Conservation (phyloP, 768 basidiomycete genomes). For the Hericium alpestre region DNA sequence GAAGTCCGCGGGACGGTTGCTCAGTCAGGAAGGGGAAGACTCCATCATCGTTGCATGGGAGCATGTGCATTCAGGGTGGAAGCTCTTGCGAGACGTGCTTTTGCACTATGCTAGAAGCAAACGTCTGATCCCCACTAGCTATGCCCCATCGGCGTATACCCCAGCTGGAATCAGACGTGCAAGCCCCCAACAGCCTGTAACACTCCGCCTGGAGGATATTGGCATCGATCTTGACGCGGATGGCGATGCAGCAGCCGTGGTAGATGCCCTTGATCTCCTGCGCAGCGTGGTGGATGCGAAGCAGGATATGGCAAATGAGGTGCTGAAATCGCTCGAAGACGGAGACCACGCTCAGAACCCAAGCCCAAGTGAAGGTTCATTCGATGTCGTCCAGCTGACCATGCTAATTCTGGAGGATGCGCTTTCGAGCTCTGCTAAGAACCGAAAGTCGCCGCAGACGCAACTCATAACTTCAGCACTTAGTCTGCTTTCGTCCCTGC, state of each 20-base stretch:
- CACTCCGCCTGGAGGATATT: slow-evolving; percentile 50
- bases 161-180: neutral
- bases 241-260: slow-evolving; percentile 56
- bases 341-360: slow-evolving; percentile 33
- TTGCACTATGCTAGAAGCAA: slow-evolving; percentile 61
- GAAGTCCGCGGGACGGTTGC: slow-evolving; percentile 54
- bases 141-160: neutral
- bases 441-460: slow-evolving; percentile 33
- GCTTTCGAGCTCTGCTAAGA: slow-evolving; percentile 29
- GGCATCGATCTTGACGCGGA: slow-evolving; percentile 58
- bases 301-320: slow-evolving; percentile 45
- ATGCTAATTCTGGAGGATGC: slow-evolving; percentile 77
- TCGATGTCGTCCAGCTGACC: slow-evolving; percentile 70
- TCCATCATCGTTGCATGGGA: slow-evolving; percentile 70
- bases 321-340: slow-evolving; percentile 57
- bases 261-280: slow-evolving; percentile 70
- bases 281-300: slow-evolving; percentile 68
- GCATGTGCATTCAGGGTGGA: slow-evolving; percentile 80
- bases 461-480: slow-evolving; percentile 72
- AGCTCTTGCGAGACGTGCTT: slow-evolving; percentile 69
- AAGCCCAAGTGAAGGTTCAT: slow-evolving; percentile 42
- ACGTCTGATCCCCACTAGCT: slow-evolving; percentile 28
- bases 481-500: slow-evolving; percentile 68
- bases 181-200: slow-evolving; percentile 5
- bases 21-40: slow-evolving; percentile 64